Percentiles rank a stretch among this genome's conserved stretches.
These are phyloP conservation scores for Collariella sp. DNA, from an alignment of 495 filamentous ascomycete genomes.

Conservation along the genomic window DNA sequence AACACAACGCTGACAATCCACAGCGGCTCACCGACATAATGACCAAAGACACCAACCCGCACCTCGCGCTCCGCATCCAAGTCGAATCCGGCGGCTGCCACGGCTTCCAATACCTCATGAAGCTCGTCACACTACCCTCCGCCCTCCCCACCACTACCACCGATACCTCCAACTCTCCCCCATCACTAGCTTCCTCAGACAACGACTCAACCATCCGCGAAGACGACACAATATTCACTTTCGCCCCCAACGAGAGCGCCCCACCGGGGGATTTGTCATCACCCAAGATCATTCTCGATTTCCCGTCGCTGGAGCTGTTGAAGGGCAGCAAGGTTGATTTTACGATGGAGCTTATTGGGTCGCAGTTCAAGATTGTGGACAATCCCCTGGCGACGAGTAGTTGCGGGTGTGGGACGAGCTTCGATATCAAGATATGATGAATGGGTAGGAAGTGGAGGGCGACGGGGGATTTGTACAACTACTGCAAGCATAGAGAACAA, in stretches of 20 bases:
- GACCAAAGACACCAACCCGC: constrained; percentile 65
- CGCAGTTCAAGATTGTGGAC: constrained; percentile 92
- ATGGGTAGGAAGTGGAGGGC: neutral
- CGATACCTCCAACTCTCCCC: constrained; percentile 9
- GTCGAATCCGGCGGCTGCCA: constrained; percentile 93
- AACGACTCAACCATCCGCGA: constrained; percentile 34
- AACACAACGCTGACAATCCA: neutral
- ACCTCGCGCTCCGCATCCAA: constrained; percentile 76
- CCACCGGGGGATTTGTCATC: constrained; percentile 13
- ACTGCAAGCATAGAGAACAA: neutral
- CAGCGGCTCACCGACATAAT: constrained; percentile 64
- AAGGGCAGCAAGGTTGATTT: constrained; percentile 93
- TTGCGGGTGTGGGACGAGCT: constrained; percentile 96
- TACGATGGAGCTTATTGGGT: constrained; percentile 94
- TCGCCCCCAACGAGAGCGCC: constrained; percentile 6
- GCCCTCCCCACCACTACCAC: constrained; percentile 24
- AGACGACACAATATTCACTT: constrained; percentile 65
- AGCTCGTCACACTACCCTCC: constrained; percentile 53
- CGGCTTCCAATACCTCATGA: constrained; percentile 96
- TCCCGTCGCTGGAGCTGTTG: constrained; percentile 75
- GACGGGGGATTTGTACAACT: neutral
- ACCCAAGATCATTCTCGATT: constrained; percentile 85
- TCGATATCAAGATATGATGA: constrained; percentile 67
- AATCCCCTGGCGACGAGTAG: constrained; percentile 87
- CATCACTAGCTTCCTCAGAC: constrained; percentile 19